Evolutionary conservation across 305 asterid species (phyloP), one percentile per base, ranked within the genome.

Genomic region (Solanum hybrid): DNA sequence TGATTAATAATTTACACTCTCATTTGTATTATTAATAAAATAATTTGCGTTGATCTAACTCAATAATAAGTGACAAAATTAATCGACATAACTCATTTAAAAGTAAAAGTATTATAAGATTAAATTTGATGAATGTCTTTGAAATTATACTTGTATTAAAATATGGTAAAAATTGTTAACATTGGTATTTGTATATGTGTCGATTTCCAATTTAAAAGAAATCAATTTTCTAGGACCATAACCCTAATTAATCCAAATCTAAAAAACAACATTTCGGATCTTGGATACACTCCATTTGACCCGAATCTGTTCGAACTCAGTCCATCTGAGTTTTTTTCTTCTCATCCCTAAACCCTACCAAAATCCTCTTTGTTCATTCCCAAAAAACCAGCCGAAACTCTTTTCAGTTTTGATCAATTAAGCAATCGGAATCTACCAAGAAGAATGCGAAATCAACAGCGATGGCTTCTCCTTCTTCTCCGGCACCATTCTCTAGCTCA

Each of bases 381-480:
- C 26, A 26, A 36, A 87, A 35, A 6, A 27, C 22, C 4, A 17
- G 72, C 22, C 36, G 37, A n/a, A 87, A 79, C 10, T 71, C 80
- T 36, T 2, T 38, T 35, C 81, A 32, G 11, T 15, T 75, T 31
- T 75, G 40, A 38, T 4, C 86, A 79, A 78, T 35, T 78, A 78
- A 78, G 31, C 85, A 36, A 35, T 78, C 56, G 26, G n/a, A 40
- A 82, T 29, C 73, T 29, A 45, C 40, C 19, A 45, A 45, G 14
- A 88, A 56, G 38, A 31, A 95, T 95, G 99, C 95, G 96, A 90
- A 95, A 94, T 92, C 98, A 94, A 90, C 94, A 95, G 93, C 93
- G 93, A 90, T 91, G 95, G 76, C 90, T 96, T 89, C 94, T 95
- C 89, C 93, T 96, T 88, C 94, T 94, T 87, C 93, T 94, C 90